Percentiles rank a stretch among this genome's conserved stretches.
phyloP scores from a whole-genome alignment of 371 early-diverging fungal genomes.

The Mortierella sp. region DNA sequence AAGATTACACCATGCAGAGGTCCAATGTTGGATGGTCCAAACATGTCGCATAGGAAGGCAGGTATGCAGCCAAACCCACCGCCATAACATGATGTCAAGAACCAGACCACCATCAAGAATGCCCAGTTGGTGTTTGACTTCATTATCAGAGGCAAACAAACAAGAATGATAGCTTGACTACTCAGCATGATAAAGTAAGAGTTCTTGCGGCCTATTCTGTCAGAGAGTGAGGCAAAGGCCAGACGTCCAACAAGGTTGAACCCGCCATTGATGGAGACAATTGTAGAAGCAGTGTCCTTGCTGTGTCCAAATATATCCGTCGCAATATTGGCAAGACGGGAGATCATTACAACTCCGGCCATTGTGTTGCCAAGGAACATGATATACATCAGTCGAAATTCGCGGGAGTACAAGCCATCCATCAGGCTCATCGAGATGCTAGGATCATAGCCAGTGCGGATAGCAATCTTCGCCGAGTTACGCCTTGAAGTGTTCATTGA shows the following conservation, averaged over 20 bases:
- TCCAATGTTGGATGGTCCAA: constrained; percentile 75
- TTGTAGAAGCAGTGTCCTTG: constrained; percentile 59
- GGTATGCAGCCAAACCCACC: constrained; percentile 79
- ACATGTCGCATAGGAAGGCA: constrained; percentile 78
- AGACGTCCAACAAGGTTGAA: constrained; percentile 74
- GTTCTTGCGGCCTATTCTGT: constrained; percentile 69
- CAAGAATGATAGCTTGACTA: constrained; percentile 61
- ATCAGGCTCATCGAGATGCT: constrained; percentile 63
- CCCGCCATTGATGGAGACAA: constrained; percentile 72
- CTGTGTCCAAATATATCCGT: constrained; percentile 61
- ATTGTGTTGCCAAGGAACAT: constrained; percentile 66
- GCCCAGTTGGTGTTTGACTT: constrained; percentile 59
- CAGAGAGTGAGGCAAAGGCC: constrained; percentile 68
- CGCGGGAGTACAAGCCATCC: constrained; percentile 64
- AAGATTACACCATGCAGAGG: constrained; percentile 69
- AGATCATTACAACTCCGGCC: constrained; percentile 70
- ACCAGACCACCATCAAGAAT: constrained; percentile 62
- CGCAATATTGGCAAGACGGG: constrained; percentile 66
- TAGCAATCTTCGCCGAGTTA: constrained; percentile 21
- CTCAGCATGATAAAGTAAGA: constrained; percentile 65
- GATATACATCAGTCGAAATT: constrained; percentile 66
- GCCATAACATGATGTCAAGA: constrained; percentile 68
- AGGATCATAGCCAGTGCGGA: constrained; percentile 54
- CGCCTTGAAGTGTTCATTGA: constrained; percentile 25
- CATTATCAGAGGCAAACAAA: constrained; percentile 63